Evolutionary conservation across 2,329 filamentous ascomycete genomes (phyloP), one percentile per base, ranked within the genome.

Genomic region (Trichoderma guizhouense): DNA sequence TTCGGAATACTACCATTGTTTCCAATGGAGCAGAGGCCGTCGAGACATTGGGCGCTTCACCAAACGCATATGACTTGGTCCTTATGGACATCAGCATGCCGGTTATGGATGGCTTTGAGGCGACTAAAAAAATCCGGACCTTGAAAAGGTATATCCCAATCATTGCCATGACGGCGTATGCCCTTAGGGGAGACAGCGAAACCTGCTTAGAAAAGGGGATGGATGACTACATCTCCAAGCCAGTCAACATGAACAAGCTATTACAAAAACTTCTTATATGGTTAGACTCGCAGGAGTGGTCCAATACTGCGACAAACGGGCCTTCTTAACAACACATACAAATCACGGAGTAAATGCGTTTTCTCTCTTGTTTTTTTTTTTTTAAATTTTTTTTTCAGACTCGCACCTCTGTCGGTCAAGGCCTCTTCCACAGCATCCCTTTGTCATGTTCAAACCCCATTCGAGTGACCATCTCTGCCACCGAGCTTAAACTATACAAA

Each of bases 161-260:
- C 39, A 85, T 88, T 39, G 86, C 86, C 1, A 79, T 88, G 57
- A 88, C 86, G 3, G 86, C 86, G 0, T 87, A 88, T 72, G 87
- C 87, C 0, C 79, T 89, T 21, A 86, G 86, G 64, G 87, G 85
- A 0, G 87, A 89, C 72, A 83, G 82, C 5, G 87, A 89, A 60
- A 81, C 79, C 11, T 89, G 87, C 73, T 79, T 87, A 32, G 83
- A 84, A 5, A 84, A 83, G 64, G 87, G 87, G 0, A 87, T 89
- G 86, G 84, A 86, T 55, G 87, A 85, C 55, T 89, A 88, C 73
- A 80, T 89, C 14, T 80, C 86, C 2, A 89, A 89, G 74, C 87
- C 87, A 0, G 83, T 88, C 12, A 83, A 86, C 74, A 82, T 71
- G 24, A 71, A 72, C n/a, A 21, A 72, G 26, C 61, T 76, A 2